Conservation (phyloP, 352 stramenopile genomes). For the Salisapilia sapeloensis region DNA sequence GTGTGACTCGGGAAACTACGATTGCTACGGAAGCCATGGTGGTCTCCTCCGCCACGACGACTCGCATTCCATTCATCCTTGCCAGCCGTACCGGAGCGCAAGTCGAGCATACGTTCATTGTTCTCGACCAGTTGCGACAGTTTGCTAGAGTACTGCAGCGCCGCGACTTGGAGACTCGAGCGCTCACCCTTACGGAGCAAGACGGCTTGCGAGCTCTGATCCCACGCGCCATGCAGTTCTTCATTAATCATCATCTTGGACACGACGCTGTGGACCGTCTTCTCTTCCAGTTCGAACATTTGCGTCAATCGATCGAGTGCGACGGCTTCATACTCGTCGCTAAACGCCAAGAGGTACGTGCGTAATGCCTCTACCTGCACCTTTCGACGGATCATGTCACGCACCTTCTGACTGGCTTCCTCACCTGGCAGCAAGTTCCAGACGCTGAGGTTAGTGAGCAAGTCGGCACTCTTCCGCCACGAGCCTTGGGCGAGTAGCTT, state of each 20-base stretch:
- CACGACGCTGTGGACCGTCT: conserved; percentile 94
- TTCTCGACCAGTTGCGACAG: conserved; percentile 77
- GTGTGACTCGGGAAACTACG: conserved; percentile 15
- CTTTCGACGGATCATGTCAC: conserved; percentile 85
- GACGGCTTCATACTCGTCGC: conserved; percentile 92
- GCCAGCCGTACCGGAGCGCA: conserved; percentile 29
- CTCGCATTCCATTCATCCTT: conserved; percentile 50
- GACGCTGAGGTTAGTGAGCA: conserved; percentile 81
- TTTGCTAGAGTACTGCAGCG: conserved; percentile 94
- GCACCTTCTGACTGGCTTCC: conserved; percentile 67
- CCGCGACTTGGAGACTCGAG: conserved; percentile 88
- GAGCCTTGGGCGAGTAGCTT: conserved; percentile 91
- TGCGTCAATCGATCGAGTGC: conserved; percentile 87
- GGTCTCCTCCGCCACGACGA: conserved; percentile 22
- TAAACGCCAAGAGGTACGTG: conserved; percentile 95
- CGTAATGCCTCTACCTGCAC: conserved; percentile 93
- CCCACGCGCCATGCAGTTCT: conserved; percentile 93
- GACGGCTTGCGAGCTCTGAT: conserved; percentile 95
- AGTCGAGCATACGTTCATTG: conserved; percentile 82
- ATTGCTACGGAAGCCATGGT: conserved; percentile 9
- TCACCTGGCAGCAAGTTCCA: conserved; percentile 92
- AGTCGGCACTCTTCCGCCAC: conserved; percentile 86
- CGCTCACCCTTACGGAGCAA: conserved; percentile 91
- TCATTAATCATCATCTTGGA: conserved; percentile 99
- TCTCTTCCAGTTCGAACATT: conserved; percentile 95